A percentile compares a stretch with the other conserved stretches of the same genome.
Conservation (phyloP, 2,329 filamentous ascomycete species). For the Hymenoscyphus repandus region DNA sequence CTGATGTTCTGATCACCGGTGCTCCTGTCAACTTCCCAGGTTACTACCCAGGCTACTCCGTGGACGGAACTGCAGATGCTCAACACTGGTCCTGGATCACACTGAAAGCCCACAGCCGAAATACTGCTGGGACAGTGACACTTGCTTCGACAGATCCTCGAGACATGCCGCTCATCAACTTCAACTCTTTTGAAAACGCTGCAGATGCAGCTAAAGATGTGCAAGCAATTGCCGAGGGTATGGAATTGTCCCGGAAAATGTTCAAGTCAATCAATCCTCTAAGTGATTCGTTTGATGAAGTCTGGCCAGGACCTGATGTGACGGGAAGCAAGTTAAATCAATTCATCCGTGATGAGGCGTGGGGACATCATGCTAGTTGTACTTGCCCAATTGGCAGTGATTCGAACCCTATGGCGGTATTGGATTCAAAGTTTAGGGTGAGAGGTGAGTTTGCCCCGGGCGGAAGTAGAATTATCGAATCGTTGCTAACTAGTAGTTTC, state of each 20-base stretch:
- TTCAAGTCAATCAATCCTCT: conserved; percentile 39
- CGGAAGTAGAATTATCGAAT: no score
- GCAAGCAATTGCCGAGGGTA: conserved; percentile 16
- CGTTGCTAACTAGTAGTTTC: no score
- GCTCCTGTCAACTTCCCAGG: conserved; percentile 34
- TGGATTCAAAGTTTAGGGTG: conserved; percentile 34
- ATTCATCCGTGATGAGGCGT: conserved; percentile 44
- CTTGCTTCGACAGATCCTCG: conserved; percentile 57
- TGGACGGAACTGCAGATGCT: conserved; percentile 31
- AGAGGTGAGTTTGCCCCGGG: no score
- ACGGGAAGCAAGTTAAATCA: conserved; percentile 40
- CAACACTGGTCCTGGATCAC: conserved; percentile 37
- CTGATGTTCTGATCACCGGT: conserved; percentile 34
- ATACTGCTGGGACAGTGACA: conserved; percentile 55
- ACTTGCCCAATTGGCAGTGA: conserved; percentile 42
- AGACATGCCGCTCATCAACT: conserved; percentile 57
- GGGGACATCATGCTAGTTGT: conserved; percentile 36
- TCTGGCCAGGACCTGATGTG: conserved; percentile 37
- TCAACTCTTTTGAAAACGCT: conserved; percentile 53
- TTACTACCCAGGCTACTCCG: conserved; percentile 38
- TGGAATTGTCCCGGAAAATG: conserved; percentile 22
- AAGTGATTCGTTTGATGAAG: conserved; percentile 38
- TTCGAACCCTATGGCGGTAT: conserved; percentile 40
- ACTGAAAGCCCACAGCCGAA: conserved; percentile 59
- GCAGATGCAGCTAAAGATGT: conserved; percentile 18